A percentile compares a stretch with the other conserved stretches of the same genome.
Conservation (phyloP, 192 early-diverging fungal genomes). For the Coemansia brasiliensis region DNA sequence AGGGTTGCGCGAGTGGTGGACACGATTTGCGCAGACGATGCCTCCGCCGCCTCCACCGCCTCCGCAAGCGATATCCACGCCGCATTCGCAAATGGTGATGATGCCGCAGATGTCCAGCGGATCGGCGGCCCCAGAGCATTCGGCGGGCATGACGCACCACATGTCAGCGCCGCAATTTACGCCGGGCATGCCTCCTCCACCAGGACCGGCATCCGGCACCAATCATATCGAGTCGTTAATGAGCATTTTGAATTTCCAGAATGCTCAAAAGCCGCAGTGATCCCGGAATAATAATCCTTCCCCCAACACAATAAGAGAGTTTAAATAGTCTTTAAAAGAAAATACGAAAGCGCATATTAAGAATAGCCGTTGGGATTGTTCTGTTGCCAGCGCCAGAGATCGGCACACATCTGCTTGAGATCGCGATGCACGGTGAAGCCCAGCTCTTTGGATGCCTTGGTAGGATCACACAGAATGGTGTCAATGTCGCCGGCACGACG, state of each 20-base stretch:
- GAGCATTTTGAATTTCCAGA: slow-evolving; percentile 27
- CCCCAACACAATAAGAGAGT: not conserved
- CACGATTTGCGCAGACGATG: slow-evolving; percentile 48
- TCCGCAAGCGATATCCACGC: slow-evolving; percentile 30
- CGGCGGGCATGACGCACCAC: not conserved
- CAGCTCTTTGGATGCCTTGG: slow-evolving; percentile 61
- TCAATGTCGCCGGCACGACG: slow-evolving; percentile 85
- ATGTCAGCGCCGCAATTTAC: slow-evolving; percentile 17
- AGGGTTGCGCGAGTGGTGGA: slow-evolving; percentile 53
- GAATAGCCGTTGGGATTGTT: slow-evolving; percentile 66
- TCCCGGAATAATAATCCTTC: not conserved
- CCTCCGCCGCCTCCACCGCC: slow-evolving; percentile 36
- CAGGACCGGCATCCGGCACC: slow-evolving; percentile 4
- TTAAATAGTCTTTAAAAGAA: too few species aligned
- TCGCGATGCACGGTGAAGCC: slow-evolving; percentile 61
- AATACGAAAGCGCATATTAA: slow-evolving; percentile 5
- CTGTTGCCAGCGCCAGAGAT: slow-evolving; percentile 73
- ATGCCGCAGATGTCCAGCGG: slow-evolving; percentile 25
- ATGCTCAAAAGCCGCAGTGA: slow-evolving; percentile 4
- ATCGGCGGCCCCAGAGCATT: slow-evolving; percentile 4
- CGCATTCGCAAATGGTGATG: slow-evolving; percentile 37
- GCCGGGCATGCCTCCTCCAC: slow-evolving; percentile 10
- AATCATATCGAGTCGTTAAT: slow-evolving; percentile 35
- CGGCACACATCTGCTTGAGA: slow-evolving; percentile 66
- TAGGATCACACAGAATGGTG: slow-evolving; percentile 77